Evolutionary conservation across 2,329 filamentous ascomycete species (phyloP).

Genomic region (Rosellinia necatrix): DNA sequence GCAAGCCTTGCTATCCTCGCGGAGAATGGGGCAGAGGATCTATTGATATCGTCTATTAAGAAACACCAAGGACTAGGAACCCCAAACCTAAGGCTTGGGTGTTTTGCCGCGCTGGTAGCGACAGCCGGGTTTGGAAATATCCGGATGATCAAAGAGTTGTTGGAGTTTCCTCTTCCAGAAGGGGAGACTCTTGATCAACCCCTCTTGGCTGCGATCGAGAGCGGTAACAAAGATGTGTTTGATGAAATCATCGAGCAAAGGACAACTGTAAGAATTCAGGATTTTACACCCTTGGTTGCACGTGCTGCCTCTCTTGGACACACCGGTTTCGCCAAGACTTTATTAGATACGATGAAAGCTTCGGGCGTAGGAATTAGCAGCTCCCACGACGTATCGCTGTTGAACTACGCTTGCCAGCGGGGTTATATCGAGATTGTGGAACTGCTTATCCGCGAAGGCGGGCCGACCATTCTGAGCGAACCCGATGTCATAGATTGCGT

Average conservation of each 20-base stretch:
- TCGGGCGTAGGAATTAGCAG: background rate
- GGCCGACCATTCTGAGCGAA: background rate
- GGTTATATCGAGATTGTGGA: background rate
- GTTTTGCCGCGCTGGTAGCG: background rate
- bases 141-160: background rate
- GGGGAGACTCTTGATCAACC: background rate
- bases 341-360: background rate
- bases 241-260: background rate
- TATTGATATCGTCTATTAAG: background rate
- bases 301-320: background rate
- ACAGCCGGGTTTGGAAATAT: background rate
- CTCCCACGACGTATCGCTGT: background rate
- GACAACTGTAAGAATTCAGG: background rate
- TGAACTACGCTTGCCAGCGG: background rate
- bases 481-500: background rate
- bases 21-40: background rate
- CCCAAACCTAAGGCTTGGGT: background rate
- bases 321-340: background rate
- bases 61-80: background rate
- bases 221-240: background rate
- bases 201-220: background rate
- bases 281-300: background rate
- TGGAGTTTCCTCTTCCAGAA: background rate
- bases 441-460: background rate
- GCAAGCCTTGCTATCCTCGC: conserved; percentile 7